Conservation (phyloP, 2,329 filamentous ascomycete genomes). For the Fusarium globosum region DNA sequence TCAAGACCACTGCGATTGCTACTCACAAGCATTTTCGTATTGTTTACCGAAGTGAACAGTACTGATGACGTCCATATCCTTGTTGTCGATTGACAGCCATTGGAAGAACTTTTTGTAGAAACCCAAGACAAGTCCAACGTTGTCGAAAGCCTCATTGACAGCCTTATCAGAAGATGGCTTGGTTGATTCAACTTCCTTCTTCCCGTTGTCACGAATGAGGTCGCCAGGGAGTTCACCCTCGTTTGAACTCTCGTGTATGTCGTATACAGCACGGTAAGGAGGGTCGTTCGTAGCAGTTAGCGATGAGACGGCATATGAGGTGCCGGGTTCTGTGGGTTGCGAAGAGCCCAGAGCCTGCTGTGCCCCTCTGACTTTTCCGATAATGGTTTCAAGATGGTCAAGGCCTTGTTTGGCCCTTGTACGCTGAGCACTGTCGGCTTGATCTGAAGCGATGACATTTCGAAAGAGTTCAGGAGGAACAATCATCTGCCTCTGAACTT, state of each 20-base stretch:
- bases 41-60: slow-evolving; percentile 63
- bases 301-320: neutral
- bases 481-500: slow-evolving; percentile 49
- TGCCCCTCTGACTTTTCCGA: slow-evolving; percentile 36
- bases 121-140: slow-evolving; percentile 59
- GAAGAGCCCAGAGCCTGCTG: slow-evolving; percentile 30
- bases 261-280: slow-evolving; percentile 57
- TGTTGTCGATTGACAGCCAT: slow-evolving; percentile 64
- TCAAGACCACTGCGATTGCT: neutral
- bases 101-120: slow-evolving; percentile 63
- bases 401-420: slow-evolving; percentile 53
- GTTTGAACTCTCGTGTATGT: slow-evolving; percentile 53
- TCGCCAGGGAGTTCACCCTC: slow-evolving; percentile 56
- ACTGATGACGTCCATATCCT: slow-evolving; percentile 60
- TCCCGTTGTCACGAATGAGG: slow-evolving; percentile 57
- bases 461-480: slow-evolving; percentile 55
- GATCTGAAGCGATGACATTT: slow-evolving; percentile 51
- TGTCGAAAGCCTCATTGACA: slow-evolving; percentile 63
- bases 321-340: neutral
- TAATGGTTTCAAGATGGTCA: slow-evolving; percentile 51
- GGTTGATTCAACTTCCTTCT: slow-evolving; percentile 20
- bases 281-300: slow-evolving; percentile 44
- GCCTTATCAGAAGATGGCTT: slow-evolving; percentile 51
- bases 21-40: slow-evolving; percentile 64
- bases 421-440: slow-evolving; percentile 51